Evolutionary conservation across 331 rosid genomes (phyloP).

Genomic region (Prunus yedoensis): DNA sequence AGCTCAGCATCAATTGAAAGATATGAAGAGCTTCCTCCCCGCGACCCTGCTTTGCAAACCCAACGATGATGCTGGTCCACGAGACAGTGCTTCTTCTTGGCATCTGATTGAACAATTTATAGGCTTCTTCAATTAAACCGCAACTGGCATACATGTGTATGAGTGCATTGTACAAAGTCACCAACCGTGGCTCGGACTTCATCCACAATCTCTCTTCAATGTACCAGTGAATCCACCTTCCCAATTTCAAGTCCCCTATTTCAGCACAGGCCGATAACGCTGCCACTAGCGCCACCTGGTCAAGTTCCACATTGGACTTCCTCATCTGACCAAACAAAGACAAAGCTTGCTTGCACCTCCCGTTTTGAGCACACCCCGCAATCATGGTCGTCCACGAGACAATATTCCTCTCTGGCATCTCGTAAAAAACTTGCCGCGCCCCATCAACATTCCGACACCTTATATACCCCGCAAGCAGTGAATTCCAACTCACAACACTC

Average conservation of each 20-base stretch:
- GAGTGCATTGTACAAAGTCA: conserved; percentile 66
- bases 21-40: conserved; percentile 66
- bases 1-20: conserved; percentile 55
- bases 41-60: conserved; percentile 67
- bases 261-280: conserved; percentile 73
- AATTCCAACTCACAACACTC: conserved; percentile 72
- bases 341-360: conserved; percentile 52
- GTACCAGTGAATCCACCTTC: conserved; percentile 70
- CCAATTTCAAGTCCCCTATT: conserved; percentile 62
- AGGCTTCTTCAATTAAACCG: conserved; percentile 56
- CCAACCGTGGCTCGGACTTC: conserved; percentile 27
- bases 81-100: conserved; percentile 53
- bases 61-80: conserved; percentile 75
- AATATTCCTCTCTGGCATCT: conserved; percentile 62
- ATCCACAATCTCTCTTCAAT: conserved; percentile 34
- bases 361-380: conserved; percentile 53
- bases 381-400: conserved; percentile 77
- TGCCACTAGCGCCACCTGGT: conserved; percentile 65
- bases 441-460: conserved; percentile 46
- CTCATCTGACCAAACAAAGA: conserved; percentile 63
- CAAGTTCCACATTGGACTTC: conserved; percentile 56
- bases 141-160: conserved; percentile 80
- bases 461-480: conserved; percentile 56
- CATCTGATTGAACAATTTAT: conserved; percentile 51
- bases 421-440: conserved; percentile 46